A percentile compares a stretch with the other conserved stretches of the same genome.
These are phyloP conservation scores for Dryadomyces sulphureus DNA, from an alignment of 2,329 filamentous ascomycete genomes.

Conservation along the genomic window DNA sequence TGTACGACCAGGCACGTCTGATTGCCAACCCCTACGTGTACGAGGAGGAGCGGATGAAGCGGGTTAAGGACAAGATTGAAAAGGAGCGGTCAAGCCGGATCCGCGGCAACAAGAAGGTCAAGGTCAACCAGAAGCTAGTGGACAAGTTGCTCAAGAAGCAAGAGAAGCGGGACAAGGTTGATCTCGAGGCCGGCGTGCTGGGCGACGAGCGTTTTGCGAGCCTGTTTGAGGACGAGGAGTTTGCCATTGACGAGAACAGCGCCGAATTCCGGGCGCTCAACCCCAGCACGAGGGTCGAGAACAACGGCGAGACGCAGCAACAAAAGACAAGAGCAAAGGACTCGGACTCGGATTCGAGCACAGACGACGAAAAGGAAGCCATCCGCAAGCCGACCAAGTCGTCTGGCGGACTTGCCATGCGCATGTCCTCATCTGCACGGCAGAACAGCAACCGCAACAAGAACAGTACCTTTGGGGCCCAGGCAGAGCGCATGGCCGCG, in stretches of 20 bases:
- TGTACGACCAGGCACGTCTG: conserved; percentile 88
- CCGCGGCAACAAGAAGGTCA: conserved; percentile 89
- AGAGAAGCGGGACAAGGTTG: conserved; percentile 42
- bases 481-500: conserved; percentile 29
- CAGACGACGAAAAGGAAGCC: conserved; percentile 17
- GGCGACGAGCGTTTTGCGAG: conserved; percentile 75
- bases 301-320: conserved; percentile 6
- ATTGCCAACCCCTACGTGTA: conserved; percentile 90
- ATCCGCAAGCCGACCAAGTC: conserved; percentile 8
- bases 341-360: not conserved
- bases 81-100: conserved; percentile 94
- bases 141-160: conserved; percentile 57
- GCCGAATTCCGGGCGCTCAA: conserved; percentile 81
- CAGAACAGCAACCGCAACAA: conserved; percentile 39
- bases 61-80: conserved; percentile 87
- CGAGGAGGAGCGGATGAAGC: conserved; percentile 83
- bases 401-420: conserved; percentile 34
- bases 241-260: conserved; percentile 78
- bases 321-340: conserved; percentile 14
- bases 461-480: conserved; percentile 42
- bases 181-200: conserved; percentile 51
- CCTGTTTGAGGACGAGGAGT: conserved; percentile 87
- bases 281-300: conserved; percentile 55
- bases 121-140: conserved; percentile 77
- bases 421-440: conserved; percentile 54